Percentiles rank a stretch among this genome's conserved stretches.
Evolutionary conservation across 2,329 filamentous ascomycete species (phyloP).

Genomic region (Fusarium solani-melongenae): DNA sequence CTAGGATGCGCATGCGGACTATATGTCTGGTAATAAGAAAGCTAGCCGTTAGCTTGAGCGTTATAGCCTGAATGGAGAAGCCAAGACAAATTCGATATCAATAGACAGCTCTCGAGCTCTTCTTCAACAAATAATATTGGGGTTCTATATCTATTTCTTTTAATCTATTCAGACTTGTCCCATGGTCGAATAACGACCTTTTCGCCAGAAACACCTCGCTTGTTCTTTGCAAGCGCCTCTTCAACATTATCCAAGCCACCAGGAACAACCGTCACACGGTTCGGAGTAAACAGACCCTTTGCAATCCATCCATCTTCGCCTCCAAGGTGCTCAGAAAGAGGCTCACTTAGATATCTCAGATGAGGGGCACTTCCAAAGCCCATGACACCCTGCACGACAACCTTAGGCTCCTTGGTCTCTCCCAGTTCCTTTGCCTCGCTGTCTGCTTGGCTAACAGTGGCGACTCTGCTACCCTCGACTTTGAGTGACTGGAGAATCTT

Average conservation of each 20-base stretch:
- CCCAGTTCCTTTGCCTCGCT: conserved; percentile 28
- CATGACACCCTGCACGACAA: neutral
- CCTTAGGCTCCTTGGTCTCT: conserved; percentile 18
- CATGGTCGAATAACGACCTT: conserved; percentile 40
- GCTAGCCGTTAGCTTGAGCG: neutral
- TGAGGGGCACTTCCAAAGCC: conserved; percentile 40
- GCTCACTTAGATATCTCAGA: conserved; percentile 45
- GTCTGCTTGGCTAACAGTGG: conserved; percentile 21
- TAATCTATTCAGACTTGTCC: neutral
- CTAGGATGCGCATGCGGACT: neutral
- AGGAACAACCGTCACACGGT: conserved; percentile 40
- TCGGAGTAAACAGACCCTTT: conserved; percentile 44
- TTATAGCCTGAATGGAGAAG: neutral
- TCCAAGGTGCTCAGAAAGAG: conserved; percentile 40
- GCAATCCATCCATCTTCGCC: conserved; percentile 47
- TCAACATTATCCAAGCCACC: conserved; percentile 44
- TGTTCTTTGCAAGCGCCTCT: conserved; percentile 40
- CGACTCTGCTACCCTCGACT: conserved; percentile 30
- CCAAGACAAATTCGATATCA: neutral
- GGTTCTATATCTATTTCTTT: neutral
- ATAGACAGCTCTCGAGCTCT: neutral
- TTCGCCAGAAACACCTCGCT: conserved; percentile 41
- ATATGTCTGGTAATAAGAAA: neutral
- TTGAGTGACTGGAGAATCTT: conserved; percentile 37
- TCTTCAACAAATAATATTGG: neutral